Evolutionary conservation across 2,329 filamentous ascomycete species (phyloP).

Genomic region (Macrophomina pseudophaseolina): DNA sequence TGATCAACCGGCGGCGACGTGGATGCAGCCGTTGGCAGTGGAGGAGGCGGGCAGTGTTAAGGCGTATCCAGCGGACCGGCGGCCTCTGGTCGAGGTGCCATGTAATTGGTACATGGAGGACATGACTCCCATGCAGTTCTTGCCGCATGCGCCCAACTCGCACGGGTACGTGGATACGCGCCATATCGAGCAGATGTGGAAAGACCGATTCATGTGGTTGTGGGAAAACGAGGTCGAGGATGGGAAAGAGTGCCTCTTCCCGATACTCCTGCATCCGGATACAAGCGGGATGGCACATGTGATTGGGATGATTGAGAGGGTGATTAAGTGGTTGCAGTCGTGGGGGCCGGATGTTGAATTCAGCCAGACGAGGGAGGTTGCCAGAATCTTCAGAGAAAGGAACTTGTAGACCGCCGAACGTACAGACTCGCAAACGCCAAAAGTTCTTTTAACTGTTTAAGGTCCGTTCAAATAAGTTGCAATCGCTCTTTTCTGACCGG

Average conservation of each 20-base stretch:
- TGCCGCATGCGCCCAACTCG: constrained; percentile 55
- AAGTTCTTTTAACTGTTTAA: too few species aligned
- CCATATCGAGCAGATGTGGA: constrained; percentile 66
- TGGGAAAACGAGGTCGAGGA: constrained; percentile 42
- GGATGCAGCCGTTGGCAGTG: constrained; percentile 51
- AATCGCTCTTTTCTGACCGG: too few species aligned
- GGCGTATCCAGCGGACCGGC: constrained; percentile 32
- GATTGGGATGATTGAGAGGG: constrained; percentile 61
- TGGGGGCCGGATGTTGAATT: constrained; percentile 55
- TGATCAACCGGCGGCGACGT: constrained; percentile 41
- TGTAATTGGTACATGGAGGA: constrained; percentile 60
- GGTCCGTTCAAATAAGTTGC: too few species aligned
- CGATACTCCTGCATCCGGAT: constrained; percentile 62
- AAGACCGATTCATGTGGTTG: constrained; percentile 64
- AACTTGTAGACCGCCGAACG: neutral
- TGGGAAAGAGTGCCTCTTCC: constrained; percentile 51
- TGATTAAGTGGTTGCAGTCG: constrained; percentile 56
- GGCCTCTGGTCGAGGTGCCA: constrained; percentile 54
- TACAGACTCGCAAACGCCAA: too few species aligned
- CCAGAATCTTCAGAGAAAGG: neutral
- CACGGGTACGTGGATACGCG: constrained; percentile 64
- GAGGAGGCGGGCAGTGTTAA: neutral
- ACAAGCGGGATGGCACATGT: constrained; percentile 67
- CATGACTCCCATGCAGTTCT: constrained; percentile 56
- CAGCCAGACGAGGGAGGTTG: neutral